Conservation (phyloP, 1,139 yeast genomes). For the Entelexis paramagnoliae region DNA sequence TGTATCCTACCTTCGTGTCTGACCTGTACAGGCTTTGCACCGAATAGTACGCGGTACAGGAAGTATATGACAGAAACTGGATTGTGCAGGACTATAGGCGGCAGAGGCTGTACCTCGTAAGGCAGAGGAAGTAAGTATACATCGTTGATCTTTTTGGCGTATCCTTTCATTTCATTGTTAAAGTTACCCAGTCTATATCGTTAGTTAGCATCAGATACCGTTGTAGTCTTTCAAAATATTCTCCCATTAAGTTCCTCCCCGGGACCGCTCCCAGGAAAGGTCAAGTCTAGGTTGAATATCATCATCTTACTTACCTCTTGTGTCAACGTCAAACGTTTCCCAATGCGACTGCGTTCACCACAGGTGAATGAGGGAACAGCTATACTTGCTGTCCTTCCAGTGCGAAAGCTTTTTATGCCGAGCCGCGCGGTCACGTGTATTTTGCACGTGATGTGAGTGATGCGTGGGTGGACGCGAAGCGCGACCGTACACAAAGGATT, state of each 20-base stretch:
- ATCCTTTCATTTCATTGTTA: conserved; percentile 11
- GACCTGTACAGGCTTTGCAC: conserved; percentile 33
- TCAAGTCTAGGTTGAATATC: conserved; percentile 25
- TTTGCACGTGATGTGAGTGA: no score
- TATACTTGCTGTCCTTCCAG: no score
- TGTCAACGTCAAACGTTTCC: background rate
- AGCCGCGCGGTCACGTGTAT: no score
- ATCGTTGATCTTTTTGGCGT: conserved; percentile 22
- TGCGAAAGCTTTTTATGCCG: no score
- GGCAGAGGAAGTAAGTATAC: conserved; percentile 40
- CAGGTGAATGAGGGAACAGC: no score
- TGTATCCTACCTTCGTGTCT: conserved; percentile 22
- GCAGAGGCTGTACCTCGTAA: conserved; percentile 34
- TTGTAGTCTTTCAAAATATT: conserved; percentile 80
- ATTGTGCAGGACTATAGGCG: conserved; percentile 34
- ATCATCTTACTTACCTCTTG: conserved; percentile 23
- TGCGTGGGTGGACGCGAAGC: no score
- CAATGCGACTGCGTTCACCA: no score
- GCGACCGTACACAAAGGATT: no score
- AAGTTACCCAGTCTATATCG: background rate
- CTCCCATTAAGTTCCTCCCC: conserved; percentile 23
- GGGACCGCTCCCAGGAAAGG: conserved; percentile 28
- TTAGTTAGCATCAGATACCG: conserved; percentile 77
- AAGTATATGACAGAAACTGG: conserved; percentile 31
- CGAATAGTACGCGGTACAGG: conserved; percentile 29